Base-by-base conservation (phyloP, 1,139 yeast genomes). In the Taphrina deformans region DNA sequence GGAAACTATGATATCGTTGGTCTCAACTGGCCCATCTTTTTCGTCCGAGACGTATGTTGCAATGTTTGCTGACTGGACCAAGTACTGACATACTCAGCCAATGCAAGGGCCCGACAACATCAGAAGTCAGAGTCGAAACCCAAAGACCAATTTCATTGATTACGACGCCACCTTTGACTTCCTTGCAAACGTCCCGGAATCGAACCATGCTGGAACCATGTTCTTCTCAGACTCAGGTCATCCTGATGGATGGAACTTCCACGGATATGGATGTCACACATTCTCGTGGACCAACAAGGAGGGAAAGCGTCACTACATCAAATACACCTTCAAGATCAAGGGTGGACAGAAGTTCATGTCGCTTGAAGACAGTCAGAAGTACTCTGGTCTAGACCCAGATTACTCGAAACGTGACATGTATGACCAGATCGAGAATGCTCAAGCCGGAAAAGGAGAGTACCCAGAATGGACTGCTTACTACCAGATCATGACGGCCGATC, bases 251-350 rank as follows among this genome's bases (percentile, higher is more conserved):
- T 85, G 82, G 79, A 80, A 88, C 74, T 80, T 81, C 73, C 79
- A 85, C 73, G 89, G 88, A 67, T 86, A 83, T 77, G 85, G 89
- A 26, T 89, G 89, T 65, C 89, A 86, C 77, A 82, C 89, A 44
- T 86, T 84, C 76, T 85, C 85, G 75, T 84, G 87, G 86, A 76
- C 84, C 61, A 85, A 84, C 75, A 80, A 81, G 72, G 79, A 85
- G 70, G 89, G 88, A 69, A 86, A 85, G 67, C 83, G 87, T 85
- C 75, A 74, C 71, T 85, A 85, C 74, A 87, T 85, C 60, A 89
- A 86, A 75, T 85, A 84, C 67, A 89, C 86, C 74, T 77, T 85
- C 69, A 76, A 80, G 69, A 71, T 82, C 44, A 87, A 85, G 72
- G 87, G 83, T 75, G 89, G 89, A 63, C 78, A 81, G 74, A 79